Evolutionary conservation across 176 grass and related monocot genomes (phyloP).

Genomic region (Canna indica): DNA sequence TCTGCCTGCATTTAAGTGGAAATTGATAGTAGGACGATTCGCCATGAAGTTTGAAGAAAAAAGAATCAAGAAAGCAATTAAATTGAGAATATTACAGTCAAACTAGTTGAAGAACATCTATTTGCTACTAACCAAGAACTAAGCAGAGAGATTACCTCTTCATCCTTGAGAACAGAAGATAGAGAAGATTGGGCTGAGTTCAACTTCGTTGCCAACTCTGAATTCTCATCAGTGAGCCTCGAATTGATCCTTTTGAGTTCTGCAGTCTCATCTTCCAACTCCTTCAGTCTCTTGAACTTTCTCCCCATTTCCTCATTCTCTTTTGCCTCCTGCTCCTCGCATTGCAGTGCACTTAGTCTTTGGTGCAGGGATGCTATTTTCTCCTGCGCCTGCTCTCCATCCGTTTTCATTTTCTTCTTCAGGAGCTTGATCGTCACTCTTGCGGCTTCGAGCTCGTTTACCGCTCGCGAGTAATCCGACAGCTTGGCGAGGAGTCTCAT

Average conservation of each 20-base stretch:
- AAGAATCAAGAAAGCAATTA: background rate
- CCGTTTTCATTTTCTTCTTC: slow-evolving; percentile 38
- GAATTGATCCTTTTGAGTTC: slow-evolving; percentile 47
- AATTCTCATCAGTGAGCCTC: slow-evolving; percentile 58
- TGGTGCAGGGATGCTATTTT: slow-evolving; percentile 42
- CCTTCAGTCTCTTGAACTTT: slow-evolving; percentile 37
- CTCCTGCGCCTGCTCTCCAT: slow-evolving; percentile 47
- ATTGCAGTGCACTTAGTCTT: slow-evolving; percentile 27
- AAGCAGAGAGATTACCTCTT: slow-evolving; percentile 46
- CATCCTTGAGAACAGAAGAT: slow-evolving; percentile 33
- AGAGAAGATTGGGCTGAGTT: slow-evolving; percentile 37
- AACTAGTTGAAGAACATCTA: background rate
- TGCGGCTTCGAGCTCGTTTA: slow-evolving; percentile 47
- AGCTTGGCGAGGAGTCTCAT: slow-evolving; percentile 44
- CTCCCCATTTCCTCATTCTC: slow-evolving; percentile 29
- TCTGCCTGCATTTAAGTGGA: slow-evolving; percentile 47
- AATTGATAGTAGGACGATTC: slow-evolving; percentile 19
- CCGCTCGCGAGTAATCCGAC: slow-evolving; percentile 32
- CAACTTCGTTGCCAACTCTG: slow-evolving; percentile 43
- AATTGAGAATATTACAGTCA: too few relatives aligned
- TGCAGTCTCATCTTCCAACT: slow-evolving; percentile 49
- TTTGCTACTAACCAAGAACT: slow-evolving; percentile 6
- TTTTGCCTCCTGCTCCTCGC: slow-evolving; percentile 27
- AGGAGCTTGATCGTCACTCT: slow-evolving; percentile 50
- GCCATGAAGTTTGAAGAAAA: slow-evolving; percentile 2